Evolutionary conservation across 1,284 basidiomycete species (phyloP).

Genomic region (Peniophora sp.): DNA sequence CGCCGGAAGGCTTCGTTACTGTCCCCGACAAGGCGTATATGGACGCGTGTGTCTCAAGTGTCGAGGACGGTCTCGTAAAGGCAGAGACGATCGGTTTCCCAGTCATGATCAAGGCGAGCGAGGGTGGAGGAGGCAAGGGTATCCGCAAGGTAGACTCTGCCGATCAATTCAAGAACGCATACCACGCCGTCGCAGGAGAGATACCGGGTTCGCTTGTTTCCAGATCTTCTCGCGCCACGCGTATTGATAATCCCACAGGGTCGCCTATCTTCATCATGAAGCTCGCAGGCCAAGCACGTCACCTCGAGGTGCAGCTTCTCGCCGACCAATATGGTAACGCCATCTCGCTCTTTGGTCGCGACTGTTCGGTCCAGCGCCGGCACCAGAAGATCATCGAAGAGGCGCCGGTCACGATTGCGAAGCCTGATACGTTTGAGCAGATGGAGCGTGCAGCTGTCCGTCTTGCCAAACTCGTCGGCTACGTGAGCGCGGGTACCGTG

Average conservation of each 20-base stretch:
- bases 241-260: slow-evolving; percentile 41
- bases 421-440: slow-evolving; percentile 83
- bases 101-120: slow-evolving; percentile 99
- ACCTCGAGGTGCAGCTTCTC: slow-evolving; percentile 96
- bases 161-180: slow-evolving; percentile 89
- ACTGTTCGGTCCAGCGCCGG: slow-evolving; percentile 98
- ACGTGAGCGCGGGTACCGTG: slow-evolving; percentile 98
- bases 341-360: slow-evolving; percentile 97
- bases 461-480: slow-evolving; percentile 96
- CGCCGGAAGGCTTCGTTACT: slow-evolving; percentile 85
- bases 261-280: slow-evolving; percentile 99
- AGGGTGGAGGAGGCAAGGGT: slow-evolving; percentile 99
- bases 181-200: slow-evolving; percentile 91
- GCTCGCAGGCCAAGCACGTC: slow-evolving; percentile 93
- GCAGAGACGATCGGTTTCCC: slow-evolving; percentile 93
- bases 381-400: slow-evolving; percentile 99
- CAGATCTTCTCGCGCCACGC: slow-evolving; percentile 6
- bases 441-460: slow-evolving; percentile 99
- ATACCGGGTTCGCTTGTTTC: slow-evolving; percentile 71
- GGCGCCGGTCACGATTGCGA: slow-evolving; percentile 97
- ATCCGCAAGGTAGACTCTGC: slow-evolving; percentile 86
- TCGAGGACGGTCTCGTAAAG: slow-evolving; percentile 81
- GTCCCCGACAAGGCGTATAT: slow-evolving; percentile 91
- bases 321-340: slow-evolving; percentile 99
- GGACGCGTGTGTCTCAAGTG: slow-evolving; percentile 83